phyloP scores from a whole-genome alignment of 1,139 yeast species.

The Casaregolazyma suthepensis region DNA sequence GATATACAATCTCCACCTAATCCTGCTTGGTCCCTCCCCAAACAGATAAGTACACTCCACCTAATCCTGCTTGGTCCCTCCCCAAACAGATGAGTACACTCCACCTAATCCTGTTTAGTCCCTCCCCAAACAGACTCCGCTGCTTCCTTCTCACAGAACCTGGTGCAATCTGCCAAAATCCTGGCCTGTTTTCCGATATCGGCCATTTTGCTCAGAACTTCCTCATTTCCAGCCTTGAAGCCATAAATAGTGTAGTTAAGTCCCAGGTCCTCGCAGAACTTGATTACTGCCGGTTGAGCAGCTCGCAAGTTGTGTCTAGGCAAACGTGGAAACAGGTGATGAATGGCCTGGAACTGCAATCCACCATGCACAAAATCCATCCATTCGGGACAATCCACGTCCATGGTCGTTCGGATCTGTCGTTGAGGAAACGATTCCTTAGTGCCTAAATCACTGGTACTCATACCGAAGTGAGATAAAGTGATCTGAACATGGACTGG shows the following conservation, averaged over 20 bases:
- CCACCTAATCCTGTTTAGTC: background rate
- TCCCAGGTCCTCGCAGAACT: constrained; percentile 74
- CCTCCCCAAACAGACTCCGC: constrained; percentile 4
- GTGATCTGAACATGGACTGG: constrained; percentile 90
- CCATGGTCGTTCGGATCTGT: constrained; percentile 89
- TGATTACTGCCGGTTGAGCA: constrained; percentile 65
- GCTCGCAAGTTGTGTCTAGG: constrained; percentile 81
- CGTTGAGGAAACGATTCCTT: constrained; percentile 77
- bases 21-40: too few species aligned
- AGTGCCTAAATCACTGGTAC: constrained; percentile 77
- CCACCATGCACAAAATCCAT: constrained; percentile 90
- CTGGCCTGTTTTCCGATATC: constrained; percentile 77
- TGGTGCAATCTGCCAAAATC: constrained; percentile 64
- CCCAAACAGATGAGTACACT: too few species aligned
- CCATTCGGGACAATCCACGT: constrained; percentile 92
- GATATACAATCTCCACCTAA: too few species aligned
- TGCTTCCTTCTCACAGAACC: constrained; percentile 24
- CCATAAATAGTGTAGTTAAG: constrained; percentile 80
- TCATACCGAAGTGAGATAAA: constrained; percentile 87
- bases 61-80: background rate
- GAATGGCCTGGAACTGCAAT: constrained; percentile 84
- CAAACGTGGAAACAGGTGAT: constrained; percentile 81
- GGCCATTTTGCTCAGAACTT: constrained; percentile 61
- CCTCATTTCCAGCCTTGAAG: constrained; percentile 67
- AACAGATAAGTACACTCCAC: too few species aligned